A percentile compares a stretch with the other conserved stretches of the same genome.
These are phyloP conservation scores for Euphorbia celastroides DNA, from an alignment of 441 rosid species.

Conservation along the genomic window DNA sequence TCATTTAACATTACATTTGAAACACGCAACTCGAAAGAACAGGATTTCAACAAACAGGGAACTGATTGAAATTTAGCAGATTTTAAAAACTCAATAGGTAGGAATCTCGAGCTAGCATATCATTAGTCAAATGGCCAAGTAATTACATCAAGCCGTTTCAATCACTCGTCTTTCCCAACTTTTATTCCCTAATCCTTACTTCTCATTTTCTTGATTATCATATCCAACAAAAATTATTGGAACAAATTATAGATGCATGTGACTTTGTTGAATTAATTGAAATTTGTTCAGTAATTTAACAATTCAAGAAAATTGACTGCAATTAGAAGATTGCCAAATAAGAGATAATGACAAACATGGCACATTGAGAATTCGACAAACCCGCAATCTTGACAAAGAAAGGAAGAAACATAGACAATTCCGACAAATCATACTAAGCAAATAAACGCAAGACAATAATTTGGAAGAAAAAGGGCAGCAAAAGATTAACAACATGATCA, in stretches of 20 bases:
- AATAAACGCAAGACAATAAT: neutral
- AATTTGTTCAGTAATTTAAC: too few relatives aligned
- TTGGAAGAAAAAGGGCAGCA: neutral
- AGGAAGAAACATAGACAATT: neutral
- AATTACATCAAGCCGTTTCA: neutral
- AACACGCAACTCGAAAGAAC: neutral
- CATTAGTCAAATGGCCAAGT: neutral
- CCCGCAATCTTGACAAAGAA: neutral
- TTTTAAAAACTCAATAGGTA: neutral
- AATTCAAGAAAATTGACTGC: too few relatives aligned
- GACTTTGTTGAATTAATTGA: too few relatives aligned
- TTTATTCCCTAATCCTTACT: too few relatives aligned
- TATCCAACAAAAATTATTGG: too few relatives aligned
- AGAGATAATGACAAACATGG: neutral
- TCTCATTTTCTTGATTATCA: too few relatives aligned
- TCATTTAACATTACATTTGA: neutral
- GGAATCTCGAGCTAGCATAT: neutral
- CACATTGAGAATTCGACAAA: neutral
- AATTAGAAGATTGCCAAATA: too few relatives aligned
- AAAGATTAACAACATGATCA: neutral
- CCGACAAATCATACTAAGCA: neutral
- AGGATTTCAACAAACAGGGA: neutral
- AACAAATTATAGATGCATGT: too few relatives aligned
- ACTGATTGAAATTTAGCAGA: neutral
- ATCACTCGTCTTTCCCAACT: too few relatives aligned